Evolutionary conservation across 2,329 filamentous ascomycete species (phyloP).

Genomic region (Pseudomassariella vexata): DNA sequence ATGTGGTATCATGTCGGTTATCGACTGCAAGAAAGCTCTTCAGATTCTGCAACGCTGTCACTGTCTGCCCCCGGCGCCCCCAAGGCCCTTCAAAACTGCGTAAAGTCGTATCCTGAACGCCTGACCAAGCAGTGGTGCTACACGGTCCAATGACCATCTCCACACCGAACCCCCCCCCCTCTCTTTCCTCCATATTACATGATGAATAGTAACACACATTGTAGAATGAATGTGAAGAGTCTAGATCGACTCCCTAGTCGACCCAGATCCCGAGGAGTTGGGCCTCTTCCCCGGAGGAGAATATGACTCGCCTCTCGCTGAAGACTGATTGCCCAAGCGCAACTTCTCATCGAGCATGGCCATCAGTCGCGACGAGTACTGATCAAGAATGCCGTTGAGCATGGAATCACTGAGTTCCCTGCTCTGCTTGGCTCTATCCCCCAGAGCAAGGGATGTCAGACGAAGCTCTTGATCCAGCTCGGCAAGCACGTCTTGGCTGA

Average conservation of each 20-base stretch:
- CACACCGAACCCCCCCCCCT: constrained; percentile 1
- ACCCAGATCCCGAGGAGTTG: constrained; percentile 15
- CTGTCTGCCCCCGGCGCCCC: too few species aligned
- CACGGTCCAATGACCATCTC: constrained; percentile 1
- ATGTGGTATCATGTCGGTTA: constrained; percentile 17
- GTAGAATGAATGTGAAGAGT: too few species aligned
- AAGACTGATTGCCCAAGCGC: constrained; percentile 34
- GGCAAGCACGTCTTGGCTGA: constrained; percentile 52
- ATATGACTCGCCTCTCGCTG: constrained; percentile 12
- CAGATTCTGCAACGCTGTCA: too few species aligned
- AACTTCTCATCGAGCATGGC: constrained; percentile 69
- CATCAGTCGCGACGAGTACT: constrained; percentile 69
- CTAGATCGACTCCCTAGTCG: constrained; percentile 10
- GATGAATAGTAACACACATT: too few species aligned
- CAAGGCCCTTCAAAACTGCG: too few species aligned
- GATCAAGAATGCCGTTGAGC: constrained; percentile 61
- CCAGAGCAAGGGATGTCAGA: constrained; percentile 55
- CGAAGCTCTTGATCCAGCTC: constrained; percentile 61
- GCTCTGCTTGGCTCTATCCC: constrained; percentile 49
- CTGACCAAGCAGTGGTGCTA: constrained; percentile 1
- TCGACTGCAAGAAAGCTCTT: constrained; percentile 6
- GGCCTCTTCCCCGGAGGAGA: constrained; percentile 13
- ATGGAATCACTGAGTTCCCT: constrained; percentile 51
- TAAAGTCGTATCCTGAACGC: constrained; percentile 3
- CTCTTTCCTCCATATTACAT: too few species aligned